Percentiles rank a stretch among this genome's conserved stretches.
Evolutionary conservation across 306 rosid genomes (phyloP).

Genomic region (Fragaria iinumae): DNA sequence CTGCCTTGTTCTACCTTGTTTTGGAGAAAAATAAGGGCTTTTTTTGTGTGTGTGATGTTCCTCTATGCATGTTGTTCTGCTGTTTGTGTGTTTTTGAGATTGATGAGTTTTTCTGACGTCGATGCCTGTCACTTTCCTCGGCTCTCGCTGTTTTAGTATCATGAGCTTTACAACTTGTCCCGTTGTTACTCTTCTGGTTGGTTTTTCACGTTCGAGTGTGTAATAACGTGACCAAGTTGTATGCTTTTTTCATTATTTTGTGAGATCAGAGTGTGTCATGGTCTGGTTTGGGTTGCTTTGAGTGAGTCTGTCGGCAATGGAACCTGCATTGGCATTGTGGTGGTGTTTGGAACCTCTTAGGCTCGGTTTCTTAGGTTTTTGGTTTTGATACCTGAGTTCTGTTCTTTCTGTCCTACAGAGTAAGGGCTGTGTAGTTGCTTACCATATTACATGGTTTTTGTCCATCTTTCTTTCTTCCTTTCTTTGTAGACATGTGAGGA

Average conservation of each 20-base stretch:
- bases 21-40: constrained; percentile 27
- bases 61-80: constrained; percentile 32
- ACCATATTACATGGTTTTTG: constrained; percentile 18
- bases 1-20: not conserved
- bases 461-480: constrained; percentile 4
- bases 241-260: constrained; percentile 15
- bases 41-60: not conserved
- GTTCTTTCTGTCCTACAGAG: constrained; percentile 59
- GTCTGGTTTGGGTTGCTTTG: constrained; percentile 16
- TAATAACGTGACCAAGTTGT: constrained; percentile 37
- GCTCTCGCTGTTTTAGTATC: constrained; percentile 13
- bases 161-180: constrained; percentile 15
- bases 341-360: constrained; percentile 12
- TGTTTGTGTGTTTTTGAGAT: constrained; percentile 9
- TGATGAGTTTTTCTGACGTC: constrained; percentile 52
- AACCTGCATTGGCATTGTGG: constrained; percentile 21
- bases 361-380: constrained; percentile 17
- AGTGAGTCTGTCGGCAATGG: constrained; percentile 12
- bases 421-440: constrained; percentile 21
- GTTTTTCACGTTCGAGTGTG: constrained; percentile 48
- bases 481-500: constrained; percentile 11
- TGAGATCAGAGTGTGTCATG: constrained; percentile 29
- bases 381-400: constrained; percentile 26
- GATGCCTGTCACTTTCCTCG: constrained; percentile 35
- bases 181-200: not conserved